phyloP scores from a whole-genome alignment of 192 early-diverging fungal genomes.

The Anaeromyces robustus region DNA sequence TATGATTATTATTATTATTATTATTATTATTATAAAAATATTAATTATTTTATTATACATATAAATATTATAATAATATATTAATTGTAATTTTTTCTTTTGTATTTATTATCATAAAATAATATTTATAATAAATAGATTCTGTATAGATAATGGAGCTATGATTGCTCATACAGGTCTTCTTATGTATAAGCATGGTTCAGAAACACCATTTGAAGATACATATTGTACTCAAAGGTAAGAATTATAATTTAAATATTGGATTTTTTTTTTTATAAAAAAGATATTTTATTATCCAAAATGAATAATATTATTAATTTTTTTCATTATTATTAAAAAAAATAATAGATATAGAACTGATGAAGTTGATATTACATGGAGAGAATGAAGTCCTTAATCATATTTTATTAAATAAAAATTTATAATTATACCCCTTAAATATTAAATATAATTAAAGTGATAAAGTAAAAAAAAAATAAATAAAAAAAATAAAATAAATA shows the following conservation, averaged over 20 bases:
- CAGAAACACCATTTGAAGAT: slow-evolving; percentile 63
- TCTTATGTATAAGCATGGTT: slow-evolving; percentile 65
- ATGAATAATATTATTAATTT: too few species aligned
- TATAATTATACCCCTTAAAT: too few species aligned
- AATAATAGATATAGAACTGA: neutral
- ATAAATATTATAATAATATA: too few species aligned
- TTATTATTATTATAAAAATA: too few species aligned
- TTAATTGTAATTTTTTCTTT: neutral
- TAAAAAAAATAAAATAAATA: too few species aligned
- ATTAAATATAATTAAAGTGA: too few species aligned
- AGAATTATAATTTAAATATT: too few species aligned
- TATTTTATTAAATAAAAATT: neutral
- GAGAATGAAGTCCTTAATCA: neutral
- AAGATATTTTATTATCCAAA: too few species aligned
- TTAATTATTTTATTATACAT: too few species aligned
- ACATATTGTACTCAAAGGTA: slow-evolving; percentile 84
- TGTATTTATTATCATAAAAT: neutral
- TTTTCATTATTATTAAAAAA: too few species aligned
- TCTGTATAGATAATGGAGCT: slow-evolving; percentile 97
- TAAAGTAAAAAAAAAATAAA: too few species aligned
- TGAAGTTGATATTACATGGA: neutral
- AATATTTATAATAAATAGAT: slow-evolving; percentile 18
- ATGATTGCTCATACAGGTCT: slow-evolving; percentile 98
- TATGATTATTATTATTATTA: neutral
- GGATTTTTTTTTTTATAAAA: too few species aligned